Conservation (phyloP, 2,329 filamentous ascomycete species). For the Monosporascus sp. region DNA sequence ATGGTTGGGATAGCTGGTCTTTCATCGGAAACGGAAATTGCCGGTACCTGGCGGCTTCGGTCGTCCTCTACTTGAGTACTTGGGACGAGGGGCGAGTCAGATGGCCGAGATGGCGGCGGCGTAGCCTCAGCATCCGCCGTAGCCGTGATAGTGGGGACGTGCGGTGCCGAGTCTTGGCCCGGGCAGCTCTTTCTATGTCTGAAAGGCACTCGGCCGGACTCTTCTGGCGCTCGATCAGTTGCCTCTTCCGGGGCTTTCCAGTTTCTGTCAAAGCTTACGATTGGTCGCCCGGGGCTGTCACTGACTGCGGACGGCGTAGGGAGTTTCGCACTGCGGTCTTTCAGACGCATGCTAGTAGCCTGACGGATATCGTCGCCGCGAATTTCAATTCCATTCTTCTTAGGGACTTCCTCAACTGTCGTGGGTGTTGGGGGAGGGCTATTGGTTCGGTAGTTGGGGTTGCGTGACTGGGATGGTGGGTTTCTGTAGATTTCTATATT, state of each 20-base stretch:
- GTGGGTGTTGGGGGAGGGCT: constrained; percentile 29
- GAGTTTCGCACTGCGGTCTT: constrained; percentile 79
- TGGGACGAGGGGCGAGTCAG: constrained; percentile 32
- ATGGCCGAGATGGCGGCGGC: constrained; percentile 30
- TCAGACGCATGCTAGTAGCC: constrained; percentile 83
- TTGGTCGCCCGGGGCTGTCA: constrained; percentile 82
- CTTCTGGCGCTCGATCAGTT: constrained; percentile 64
- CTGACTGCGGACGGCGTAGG: constrained; percentile 88
- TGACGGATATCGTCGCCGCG: constrained; percentile 81
- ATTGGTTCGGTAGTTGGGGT: constrained; percentile 75
- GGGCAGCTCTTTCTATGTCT: constrained; percentile 24
- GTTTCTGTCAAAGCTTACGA: constrained; percentile 90
- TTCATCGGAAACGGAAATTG: constrained; percentile 42
- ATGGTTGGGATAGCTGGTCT: constrained; percentile 36
- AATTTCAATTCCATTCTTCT: constrained; percentile 76
- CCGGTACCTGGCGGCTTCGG: constrained; percentile 42
- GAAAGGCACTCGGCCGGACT: constrained; percentile 28
- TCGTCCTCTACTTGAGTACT: constrained; percentile 38
- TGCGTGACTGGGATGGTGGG: constrained; percentile 74
- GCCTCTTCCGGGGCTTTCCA: constrained; percentile 70
- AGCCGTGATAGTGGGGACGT: constrained; percentile 50
- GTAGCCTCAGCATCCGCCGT: constrained; percentile 37
- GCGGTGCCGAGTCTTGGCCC: constrained; percentile 24
- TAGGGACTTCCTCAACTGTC: constrained; percentile 42
- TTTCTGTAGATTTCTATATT: constrained; percentile 77